phyloP scores from a whole-genome alignment of 2,329 filamentous ascomycete genomes.

The Ascochyta viciae-villosae region DNA sequence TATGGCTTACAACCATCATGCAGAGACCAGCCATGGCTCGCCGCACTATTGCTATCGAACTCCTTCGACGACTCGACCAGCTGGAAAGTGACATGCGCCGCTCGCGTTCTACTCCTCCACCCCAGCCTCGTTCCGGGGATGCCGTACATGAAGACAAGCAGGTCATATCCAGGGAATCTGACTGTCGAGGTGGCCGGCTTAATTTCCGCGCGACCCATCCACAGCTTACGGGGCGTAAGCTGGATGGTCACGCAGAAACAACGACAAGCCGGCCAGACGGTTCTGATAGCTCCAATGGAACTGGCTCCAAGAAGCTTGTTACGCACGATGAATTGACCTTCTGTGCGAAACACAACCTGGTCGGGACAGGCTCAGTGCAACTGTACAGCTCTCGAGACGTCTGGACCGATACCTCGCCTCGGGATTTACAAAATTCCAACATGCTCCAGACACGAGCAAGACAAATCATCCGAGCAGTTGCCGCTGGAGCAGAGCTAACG shows the following conservation, averaged over 20 bases:
- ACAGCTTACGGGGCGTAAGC: not conserved
- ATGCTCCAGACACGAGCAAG: not conserved
- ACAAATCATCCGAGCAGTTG: not conserved
- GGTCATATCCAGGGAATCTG: not conserved
- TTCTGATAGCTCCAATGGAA: not conserved
- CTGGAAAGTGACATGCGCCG: constrained; percentile 1
- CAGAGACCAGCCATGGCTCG: constrained; percentile 18
- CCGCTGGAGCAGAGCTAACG: not conserved
- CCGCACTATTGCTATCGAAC: constrained; percentile 20
- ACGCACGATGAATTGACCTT: not conserved
- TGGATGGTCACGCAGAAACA: not conserved
- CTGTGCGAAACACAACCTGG: not conserved
- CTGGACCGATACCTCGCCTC: not conserved
- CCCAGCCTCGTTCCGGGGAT: not conserved
- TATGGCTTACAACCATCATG: constrained; percentile 22
- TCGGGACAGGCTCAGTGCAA: not conserved
- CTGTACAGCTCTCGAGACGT: not conserved
- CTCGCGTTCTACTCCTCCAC: not conserved
- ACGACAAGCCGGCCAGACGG: not conserved
- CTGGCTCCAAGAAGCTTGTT: not conserved
- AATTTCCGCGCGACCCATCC: not conserved
- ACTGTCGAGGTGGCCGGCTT: not conserved
- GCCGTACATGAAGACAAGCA: not conserved
- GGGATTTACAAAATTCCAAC: not conserved
- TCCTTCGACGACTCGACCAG: constrained; percentile 18